Evolutionary conservation across 2,329 filamentous ascomycete species (phyloP).

Genomic region (Myriosclerotinia duriaeana): DNA sequence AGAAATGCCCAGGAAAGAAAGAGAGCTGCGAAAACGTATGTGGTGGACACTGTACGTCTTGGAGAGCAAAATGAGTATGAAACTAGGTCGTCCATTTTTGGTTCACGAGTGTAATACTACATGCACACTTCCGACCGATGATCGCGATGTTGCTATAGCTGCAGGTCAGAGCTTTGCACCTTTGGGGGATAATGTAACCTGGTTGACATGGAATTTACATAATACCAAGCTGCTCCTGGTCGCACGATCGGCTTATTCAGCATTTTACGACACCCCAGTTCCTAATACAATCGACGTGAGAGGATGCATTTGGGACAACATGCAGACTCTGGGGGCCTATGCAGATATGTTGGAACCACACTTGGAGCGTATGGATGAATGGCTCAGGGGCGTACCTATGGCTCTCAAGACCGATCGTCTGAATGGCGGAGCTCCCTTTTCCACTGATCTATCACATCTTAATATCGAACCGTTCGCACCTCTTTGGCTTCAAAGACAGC

Average conservation of each 20-base stretch:
- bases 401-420: conserved; percentile 43
- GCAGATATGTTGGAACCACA: conserved; percentile 37
- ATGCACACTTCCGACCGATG: conserved; percentile 41
- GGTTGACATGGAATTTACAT: conserved; percentile 40
- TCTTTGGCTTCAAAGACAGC: conserved; percentile 47
- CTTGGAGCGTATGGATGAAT: conserved; percentile 38
- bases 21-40: conserved; percentile 46
- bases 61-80: conserved; percentile 44
- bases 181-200: conserved; percentile 39
- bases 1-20: conserved; percentile 37
- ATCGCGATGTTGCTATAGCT: conserved; percentile 34
- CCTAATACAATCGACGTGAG: conserved; percentile 31
- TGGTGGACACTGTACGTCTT: conserved; percentile 49
- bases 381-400: conserved; percentile 43
- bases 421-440: conserved; percentile 41
- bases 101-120: conserved; percentile 36
- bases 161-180: conserved; percentile 38
- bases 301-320: conserved; percentile 38
- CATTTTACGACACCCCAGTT: conserved; percentile 38
- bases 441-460: conserved; percentile 42
- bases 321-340: conserved; percentile 37
- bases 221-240: conserved; percentile 40
- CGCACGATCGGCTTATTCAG: conserved; percentile 37
- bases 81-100: conserved; percentile 43
- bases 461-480: conserved; percentile 43